Evolutionary conservation across 768 basidiomycete species (phyloP), one percentile per base, ranked within the genome.

Genomic region (Collybiopsis confluens): DNA sequence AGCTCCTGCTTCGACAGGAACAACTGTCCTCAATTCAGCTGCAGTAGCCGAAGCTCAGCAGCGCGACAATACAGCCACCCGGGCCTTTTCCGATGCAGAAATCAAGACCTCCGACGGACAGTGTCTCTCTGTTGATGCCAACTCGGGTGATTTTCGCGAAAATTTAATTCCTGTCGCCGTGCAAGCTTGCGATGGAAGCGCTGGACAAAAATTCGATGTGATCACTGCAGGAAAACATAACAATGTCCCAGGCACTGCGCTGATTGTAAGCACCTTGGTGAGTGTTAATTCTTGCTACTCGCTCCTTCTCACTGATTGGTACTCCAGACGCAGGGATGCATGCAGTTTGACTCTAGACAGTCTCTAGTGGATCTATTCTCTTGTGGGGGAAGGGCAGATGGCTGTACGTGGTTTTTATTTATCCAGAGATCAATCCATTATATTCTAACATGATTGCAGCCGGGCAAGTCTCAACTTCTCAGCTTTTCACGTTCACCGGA

Each of bases 371-470:
- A 62, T 26, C 57, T 64, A 23, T 64, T 64, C 61, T 62, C 62
- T 8, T 64, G 62, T 48, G 62, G 62, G 49, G 62, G 62, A 16
- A 59, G 61, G 20, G 61, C 61, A 18, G 61, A 62, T 40, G 61
- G 61, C 24, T 30, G 59, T 61, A 40, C 48, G 58, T 59, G 0
- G 16, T 13, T 33, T 5, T 20, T 28, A 28, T 7, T 13, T 33
- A 33, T 6, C 30, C 6, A 33, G 5, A 33, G 30, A 6, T 33
- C 27, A 43, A 20, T 4, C n/a, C 40, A 16, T 18, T 16, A 33
- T 4, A 5, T 11, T 30, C 23, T n/a, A 8, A 18, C n/a, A n/a
- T 42, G 6, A 18, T 23, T 37, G 20, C 11, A 57, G 56, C 43
- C 8, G 62, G 60, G 37, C 8, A 36, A 13, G 60, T 63, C 2